phyloP scores from a whole-genome alignment of 2,329 filamentous ascomycete genomes.

The Pseudogymnoascus sp. region DNA sequence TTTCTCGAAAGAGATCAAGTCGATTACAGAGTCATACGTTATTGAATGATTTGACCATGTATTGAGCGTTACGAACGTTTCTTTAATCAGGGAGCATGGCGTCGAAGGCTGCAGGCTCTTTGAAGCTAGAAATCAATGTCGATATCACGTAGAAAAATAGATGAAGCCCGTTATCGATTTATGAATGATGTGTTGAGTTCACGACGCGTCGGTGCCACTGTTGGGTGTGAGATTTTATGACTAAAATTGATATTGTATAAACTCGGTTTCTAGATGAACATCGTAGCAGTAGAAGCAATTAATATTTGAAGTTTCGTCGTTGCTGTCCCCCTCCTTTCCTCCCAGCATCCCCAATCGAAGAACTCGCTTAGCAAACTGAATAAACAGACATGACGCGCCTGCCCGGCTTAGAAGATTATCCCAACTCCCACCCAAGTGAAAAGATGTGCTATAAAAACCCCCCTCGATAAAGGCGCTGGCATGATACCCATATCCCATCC shows the following conservation, averaged over 20 bases:
- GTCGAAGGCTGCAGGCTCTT: slow-evolving; percentile 8
- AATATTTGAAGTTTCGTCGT: not conserved
- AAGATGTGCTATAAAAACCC: not conserved
- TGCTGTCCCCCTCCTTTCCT: not conserved
- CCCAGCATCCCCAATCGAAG: not conserved
- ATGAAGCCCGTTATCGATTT: slow-evolving; percentile 6
- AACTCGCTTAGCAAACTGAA: slow-evolving; percentile 8
- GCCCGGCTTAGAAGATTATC: not conserved
- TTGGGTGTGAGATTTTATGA: not conserved
- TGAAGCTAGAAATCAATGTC: slow-evolving; percentile 9
- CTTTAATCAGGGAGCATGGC: slow-evolving; percentile 8
- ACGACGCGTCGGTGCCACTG: not conserved
- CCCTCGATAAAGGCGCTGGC: not conserved
- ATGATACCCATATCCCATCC: not conserved
- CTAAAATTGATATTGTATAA: not conserved
- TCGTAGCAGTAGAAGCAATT: not conserved
- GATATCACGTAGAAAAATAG: slow-evolving; percentile 8
- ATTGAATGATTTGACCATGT: slow-evolving; percentile 51
- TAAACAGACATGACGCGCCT: slow-evolving; percentile 7
- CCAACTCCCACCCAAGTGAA: not conserved
- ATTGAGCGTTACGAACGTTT: slow-evolving; percentile 5
- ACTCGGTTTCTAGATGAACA: not conserved
- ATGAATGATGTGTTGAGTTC: not conserved
- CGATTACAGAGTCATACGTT: slow-evolving; percentile 64
- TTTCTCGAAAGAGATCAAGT: slow-evolving; percentile 77